A percentile compares a stretch with the other conserved stretches of the same genome.
These are phyloP conservation scores for Colletotrichum filicis DNA, from an alignment of 2,329 filamentous ascomycete genomes.

Conservation along the genomic window DNA sequence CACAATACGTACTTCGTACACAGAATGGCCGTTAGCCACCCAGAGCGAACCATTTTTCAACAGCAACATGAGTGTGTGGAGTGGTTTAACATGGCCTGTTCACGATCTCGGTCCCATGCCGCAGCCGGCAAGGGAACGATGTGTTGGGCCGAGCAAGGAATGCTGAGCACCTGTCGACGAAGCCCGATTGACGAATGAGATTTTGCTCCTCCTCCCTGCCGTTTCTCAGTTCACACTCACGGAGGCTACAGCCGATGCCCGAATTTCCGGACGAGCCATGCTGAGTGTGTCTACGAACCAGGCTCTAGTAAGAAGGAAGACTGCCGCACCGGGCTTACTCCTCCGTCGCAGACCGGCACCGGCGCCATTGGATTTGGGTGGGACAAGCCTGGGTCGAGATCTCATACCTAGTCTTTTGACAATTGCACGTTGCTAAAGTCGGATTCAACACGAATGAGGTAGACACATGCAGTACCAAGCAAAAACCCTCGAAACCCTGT, in stretches of 20 bases:
- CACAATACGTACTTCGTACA: not conserved
- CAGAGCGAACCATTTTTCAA: not conserved
- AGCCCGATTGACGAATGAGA: not conserved
- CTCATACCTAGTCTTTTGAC: not conserved
- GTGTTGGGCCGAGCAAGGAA: not conserved
- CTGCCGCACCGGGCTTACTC: not conserved
- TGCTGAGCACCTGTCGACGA: not conserved
- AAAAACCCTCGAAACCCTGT: not conserved
- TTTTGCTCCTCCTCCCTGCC: not conserved
- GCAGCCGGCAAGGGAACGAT: not conserved
- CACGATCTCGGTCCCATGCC: not conserved
- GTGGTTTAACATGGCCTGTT: not conserved
- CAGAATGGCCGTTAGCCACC: not conserved
- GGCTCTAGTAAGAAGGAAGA: not conserved
- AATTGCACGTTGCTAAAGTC: not conserved
- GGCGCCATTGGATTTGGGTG: not conserved
- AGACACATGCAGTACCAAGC: not conserved
- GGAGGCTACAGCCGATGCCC: not conserved
- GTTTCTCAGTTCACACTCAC: not conserved
- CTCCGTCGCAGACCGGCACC: conserved; percentile 1
- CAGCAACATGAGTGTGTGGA: not conserved
- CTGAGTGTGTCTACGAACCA: not conserved
- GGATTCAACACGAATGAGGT: not conserved
- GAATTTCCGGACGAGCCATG: not conserved
- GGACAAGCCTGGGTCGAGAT: not conserved